Percentiles rank a stretch among this genome's conserved stretches.
phyloP scores from a whole-genome alignment of 2,329 filamentous ascomycete species.

The Penicillium thymicola region DNA sequence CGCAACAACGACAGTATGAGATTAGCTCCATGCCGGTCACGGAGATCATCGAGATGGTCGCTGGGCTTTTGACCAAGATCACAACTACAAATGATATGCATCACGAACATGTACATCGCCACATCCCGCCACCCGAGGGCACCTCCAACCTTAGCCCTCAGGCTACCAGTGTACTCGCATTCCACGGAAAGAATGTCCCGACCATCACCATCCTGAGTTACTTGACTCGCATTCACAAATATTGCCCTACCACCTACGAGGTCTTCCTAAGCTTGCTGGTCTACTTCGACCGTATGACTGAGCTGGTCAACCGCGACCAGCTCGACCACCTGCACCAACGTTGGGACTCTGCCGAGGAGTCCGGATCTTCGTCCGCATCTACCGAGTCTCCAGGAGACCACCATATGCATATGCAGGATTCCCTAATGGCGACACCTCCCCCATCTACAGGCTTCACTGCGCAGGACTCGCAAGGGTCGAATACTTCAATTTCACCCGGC shows the following conservation, averaged over 20 bases:
- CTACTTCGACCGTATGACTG: slow-evolving; percentile 99
- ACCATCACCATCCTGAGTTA: slow-evolving; percentile 97
- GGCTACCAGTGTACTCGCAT: slow-evolving; percentile 77
- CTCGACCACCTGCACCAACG: slow-evolving; percentile 55
- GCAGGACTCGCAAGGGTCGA: slow-evolving; percentile 33
- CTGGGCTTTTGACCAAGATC: slow-evolving; percentile 91
- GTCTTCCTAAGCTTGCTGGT: slow-evolving; percentile 93
- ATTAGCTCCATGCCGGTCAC: slow-evolving; percentile 96
- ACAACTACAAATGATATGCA: slow-evolving; percentile 94
- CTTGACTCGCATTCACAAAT: slow-evolving; percentile 93
- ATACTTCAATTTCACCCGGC: slow-evolving; percentile 30
- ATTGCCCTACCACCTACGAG: slow-evolving; percentile 97
- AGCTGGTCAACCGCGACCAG: slow-evolving; percentile 81
- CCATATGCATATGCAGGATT: slow-evolving; percentile 18
- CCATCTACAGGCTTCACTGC: slow-evolving; percentile 34
- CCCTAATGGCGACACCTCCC: slow-evolving; percentile 38
- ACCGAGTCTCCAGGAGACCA: slow-evolving; percentile 16
- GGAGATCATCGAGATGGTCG: slow-evolving; percentile 99
- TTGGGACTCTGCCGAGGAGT: slow-evolving; percentile 20
- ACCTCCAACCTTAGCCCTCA: slow-evolving; percentile 59
- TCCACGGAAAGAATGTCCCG: slow-evolving; percentile 96
- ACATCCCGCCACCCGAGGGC: slow-evolving; percentile 60
- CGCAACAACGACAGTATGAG: slow-evolving; percentile 69
- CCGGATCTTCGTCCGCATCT: slow-evolving; percentile 18
- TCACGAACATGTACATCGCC: slow-evolving; percentile 83